Percentiles rank a stretch among this genome's conserved stretches.
Evolutionary conservation across 495 filamentous ascomycete species (phyloP).

Genomic region (Pseudoneurospora amorphoporcata): DNA sequence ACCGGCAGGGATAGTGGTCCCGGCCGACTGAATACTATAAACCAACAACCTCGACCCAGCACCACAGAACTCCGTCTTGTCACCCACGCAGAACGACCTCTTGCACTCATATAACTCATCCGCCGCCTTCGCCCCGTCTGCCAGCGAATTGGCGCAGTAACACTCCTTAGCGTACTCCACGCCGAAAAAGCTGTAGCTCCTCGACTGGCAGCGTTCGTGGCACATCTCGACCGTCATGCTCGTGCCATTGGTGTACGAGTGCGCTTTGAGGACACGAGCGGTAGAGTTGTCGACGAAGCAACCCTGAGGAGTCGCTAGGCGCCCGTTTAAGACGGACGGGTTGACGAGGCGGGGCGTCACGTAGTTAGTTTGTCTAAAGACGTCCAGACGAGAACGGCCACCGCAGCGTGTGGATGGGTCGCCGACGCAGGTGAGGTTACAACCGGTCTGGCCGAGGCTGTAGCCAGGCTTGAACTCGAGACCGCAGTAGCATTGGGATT

Average conservation of each 20-base stretch:
- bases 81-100: constrained; percentile 16
- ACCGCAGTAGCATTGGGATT: constrained; percentile 33
- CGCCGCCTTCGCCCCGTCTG: not conserved
- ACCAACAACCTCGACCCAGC: constrained; percentile 8
- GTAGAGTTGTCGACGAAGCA: constrained; percentile 3
- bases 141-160: constrained; percentile 17
- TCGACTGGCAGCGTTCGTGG: constrained; percentile 16
- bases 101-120: constrained; percentile 14
- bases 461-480: constrained; percentile 18
- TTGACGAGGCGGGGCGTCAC: constrained; percentile 3
- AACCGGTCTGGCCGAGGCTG: constrained; percentile 12
- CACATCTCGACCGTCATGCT: constrained; percentile 24
- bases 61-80: constrained; percentile 20
- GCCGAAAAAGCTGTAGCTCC: constrained; percentile 13
- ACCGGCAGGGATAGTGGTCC: not conserved
- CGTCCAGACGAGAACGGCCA: constrained; percentile 17
- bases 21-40: constrained; percentile 2
- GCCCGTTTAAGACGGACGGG: not conserved
- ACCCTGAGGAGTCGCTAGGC: not conserved
- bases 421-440: constrained; percentile 24
- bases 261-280: not conserved
- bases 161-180: constrained; percentile 23
- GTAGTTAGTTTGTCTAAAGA: constrained; percentile 13
- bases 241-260: constrained; percentile 3
- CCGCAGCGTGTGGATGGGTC: constrained; percentile 10